Percentiles rank a stretch among this genome's conserved stretches.
Evolutionary conservation across 2,329 filamentous ascomycete species (phyloP).

Genomic region (Fusarium coicis): DNA sequence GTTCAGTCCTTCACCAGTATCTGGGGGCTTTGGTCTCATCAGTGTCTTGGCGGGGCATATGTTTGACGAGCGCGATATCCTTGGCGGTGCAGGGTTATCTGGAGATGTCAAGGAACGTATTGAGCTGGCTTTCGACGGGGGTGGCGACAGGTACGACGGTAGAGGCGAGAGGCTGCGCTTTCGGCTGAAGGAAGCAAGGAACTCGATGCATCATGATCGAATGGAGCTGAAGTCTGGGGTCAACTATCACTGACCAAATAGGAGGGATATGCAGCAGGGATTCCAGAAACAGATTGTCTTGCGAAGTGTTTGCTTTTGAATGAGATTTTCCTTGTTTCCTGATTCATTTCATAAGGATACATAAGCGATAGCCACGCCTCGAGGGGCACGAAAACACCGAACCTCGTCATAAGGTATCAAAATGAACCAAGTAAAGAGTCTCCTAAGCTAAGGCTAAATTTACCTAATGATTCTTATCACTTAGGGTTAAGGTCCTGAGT

Average conservation of each 20-base stretch:
- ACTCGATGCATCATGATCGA: background rate
- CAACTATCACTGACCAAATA: background rate
- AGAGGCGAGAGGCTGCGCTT: background rate
- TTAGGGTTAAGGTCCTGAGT: too few species aligned
- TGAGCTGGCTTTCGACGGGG: background rate
- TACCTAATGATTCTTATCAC: too few species aligned
- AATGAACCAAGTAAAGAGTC: too few species aligned
- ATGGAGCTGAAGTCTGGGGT: background rate
- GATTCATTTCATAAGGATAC: accelerated
- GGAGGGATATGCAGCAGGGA: background rate
- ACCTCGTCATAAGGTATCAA: too few species aligned
- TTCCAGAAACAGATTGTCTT: background rate
- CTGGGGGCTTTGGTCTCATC: background rate
- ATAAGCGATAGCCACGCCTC: background rate
- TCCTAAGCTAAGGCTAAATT: too few species aligned
- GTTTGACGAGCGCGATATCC: background rate
- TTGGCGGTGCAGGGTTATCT: background rate
- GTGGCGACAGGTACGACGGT: background rate
- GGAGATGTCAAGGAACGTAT: background rate
- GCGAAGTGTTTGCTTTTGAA: background rate
- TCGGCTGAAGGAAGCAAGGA: background rate
- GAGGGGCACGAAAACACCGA: too few species aligned
- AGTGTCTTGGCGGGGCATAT: background rate
- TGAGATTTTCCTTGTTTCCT: background rate
- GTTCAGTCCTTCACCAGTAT: background rate